These are phyloP conservation scores for Fraxinus latifolia DNA, from an alignment of 305 asterid genomes.

Conservation along the genomic window DNA sequence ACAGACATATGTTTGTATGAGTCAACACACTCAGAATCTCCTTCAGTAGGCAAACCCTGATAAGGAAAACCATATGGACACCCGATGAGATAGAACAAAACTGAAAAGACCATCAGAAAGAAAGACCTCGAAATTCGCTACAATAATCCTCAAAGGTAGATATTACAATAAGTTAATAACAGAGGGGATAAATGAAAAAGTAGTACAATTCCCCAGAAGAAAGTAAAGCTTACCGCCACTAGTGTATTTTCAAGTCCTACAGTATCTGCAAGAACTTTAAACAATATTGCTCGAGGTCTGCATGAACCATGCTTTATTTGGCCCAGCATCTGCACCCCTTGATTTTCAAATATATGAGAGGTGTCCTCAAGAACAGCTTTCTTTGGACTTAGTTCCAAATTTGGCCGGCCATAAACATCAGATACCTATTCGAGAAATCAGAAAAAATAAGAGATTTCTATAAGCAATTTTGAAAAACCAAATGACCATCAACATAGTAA, in stretches of 20 bases:
- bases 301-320: conserved; percentile 91
- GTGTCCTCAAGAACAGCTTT: conserved; percentile 63
- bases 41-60: conserved; percentile 95
- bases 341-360: conserved; percentile 49
- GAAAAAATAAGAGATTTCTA: conserved; percentile 24
- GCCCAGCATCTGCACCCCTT: conserved; percentile 84
- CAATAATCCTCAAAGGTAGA: conserved; percentile 10
- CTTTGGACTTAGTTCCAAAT: conserved; percentile 67
- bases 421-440: conserved; percentile 56
- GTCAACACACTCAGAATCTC: conserved; percentile 77
- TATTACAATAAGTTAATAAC: conserved; percentile 7
- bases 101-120: conserved; percentile 4
- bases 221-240: conserved; percentile 67
- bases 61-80: conserved; percentile 21
- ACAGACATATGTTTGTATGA: conserved; percentile 94
- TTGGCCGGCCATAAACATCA: conserved; percentile 82
- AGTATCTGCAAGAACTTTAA: conserved; percentile 96
- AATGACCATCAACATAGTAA: conserved; percentile 19
- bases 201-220: background rate
- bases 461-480: conserved; percentile 16
- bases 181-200: conserved; percentile 9
- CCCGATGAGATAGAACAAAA: conserved; percentile 16
- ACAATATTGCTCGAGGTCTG: conserved; percentile 90
- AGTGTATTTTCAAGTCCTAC: conserved; percentile 93
- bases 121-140: conserved; percentile 3